Base-by-base conservation (phyloP, 83 land plant genomes). In the Isoetes engelmannii region DNA sequence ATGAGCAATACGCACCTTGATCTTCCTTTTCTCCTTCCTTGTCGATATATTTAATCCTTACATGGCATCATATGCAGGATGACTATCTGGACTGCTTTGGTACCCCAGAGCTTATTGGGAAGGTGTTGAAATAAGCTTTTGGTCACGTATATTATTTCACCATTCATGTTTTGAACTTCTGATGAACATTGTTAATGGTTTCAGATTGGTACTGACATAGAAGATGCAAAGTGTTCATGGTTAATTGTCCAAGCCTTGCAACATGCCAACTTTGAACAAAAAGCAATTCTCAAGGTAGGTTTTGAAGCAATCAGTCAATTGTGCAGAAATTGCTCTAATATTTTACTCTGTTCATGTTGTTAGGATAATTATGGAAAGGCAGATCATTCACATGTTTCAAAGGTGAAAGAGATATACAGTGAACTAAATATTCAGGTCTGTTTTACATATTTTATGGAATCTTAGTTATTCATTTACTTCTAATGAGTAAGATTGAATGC, bases 21-120 rank as follows among this genome's bases (percentile, higher is more conserved):
- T 28, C 37, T 28, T 28, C 37, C 37, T 28, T 28, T 2, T 28
- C 37, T 28, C 37, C 37, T 28, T 28, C 37, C 37, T 28, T 28
- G 37, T 28, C 37, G 0, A 28, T 28, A 28, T 28, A 28, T 28
- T 28, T 28, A 28, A 28, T 28, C 2, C 37, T 28, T 28, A 28
- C 37, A 28, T 28, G 37, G 37, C 37, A 2, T 28, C 37, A 28
- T 28, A 57, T 64, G 42, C 69, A 86, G 92, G 92, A 88, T 81
- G 92, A 88, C 67, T 83, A 75, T 70, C 61, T 88, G 43, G 92
- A 88, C 67, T 88, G 92, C 67, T 94, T 81, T 79, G 99, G 99
- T 12, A 80, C 74, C 56, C 93, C 99, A 17, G 78, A 88, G 54
- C 65, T 77, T 47, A 95, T 95, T 79, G 99, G 99, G 5, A 95